Base-by-base conservation (phyloP, 805 yeast species). In the Cyberlindnera japonica region DNA sequence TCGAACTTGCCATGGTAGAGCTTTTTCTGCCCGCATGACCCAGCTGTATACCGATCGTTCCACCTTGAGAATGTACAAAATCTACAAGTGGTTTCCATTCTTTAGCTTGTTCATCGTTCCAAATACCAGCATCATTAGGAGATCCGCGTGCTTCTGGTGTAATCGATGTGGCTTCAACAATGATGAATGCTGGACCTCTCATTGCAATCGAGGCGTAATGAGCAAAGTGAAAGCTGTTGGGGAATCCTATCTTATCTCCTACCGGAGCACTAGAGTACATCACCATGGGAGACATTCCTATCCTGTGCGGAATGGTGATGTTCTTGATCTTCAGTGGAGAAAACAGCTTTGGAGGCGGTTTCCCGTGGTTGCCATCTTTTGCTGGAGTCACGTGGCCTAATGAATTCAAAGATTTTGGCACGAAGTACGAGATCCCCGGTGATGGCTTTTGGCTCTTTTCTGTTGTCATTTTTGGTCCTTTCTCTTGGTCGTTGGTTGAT, bases 101-200 rank as follows among this genome's bases (percentile, higher is more conserved):
- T 8, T 21, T 33, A 3, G 77, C 77, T 37, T 73, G 77, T 23
- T 61, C 67, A 34, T 74, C 75, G 24, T 52, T 67, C 68, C 69
- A 75, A 17, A 77, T 48, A 3, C 81, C 83, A 20, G 24, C 17
- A 17, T 8, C 19, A 47, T 25, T 23, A 10, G 30, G 18, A 10
- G 29, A 25, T 8, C n/a, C 28, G n/a, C 28, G 28, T 7, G n/a
- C 28, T 12, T 25, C 28, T 13, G 28, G 28, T 8, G 28, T 25
- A 15, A 25, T 12, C 15, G 15, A 12, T 8, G 28, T 12, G 28
- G n/a, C 6, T 15, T 25, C 28, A 13, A 25, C 28, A 13, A 25
- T 25, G 28, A 25, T 25, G 28, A 25, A 25, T 6, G 14, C 28
- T 25, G 28, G 14, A 6, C 28, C 28, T 6, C 14, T 13, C 28